Evolutionary conservation across 2,329 filamentous ascomycete genomes (phyloP).

Genomic region (Fusarium sp.): DNA sequence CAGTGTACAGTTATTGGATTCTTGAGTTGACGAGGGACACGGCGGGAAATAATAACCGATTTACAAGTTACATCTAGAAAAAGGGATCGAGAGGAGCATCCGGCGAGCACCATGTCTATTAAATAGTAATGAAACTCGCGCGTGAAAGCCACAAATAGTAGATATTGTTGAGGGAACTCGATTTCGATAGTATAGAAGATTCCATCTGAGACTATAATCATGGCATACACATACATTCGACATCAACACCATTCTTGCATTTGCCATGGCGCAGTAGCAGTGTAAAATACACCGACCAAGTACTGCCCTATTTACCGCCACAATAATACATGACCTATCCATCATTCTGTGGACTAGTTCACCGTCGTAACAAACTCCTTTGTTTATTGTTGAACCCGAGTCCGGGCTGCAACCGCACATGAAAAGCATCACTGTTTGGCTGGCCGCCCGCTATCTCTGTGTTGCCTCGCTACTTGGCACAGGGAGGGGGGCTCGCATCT

Average conservation of each 20-base stretch:
- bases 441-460: slow-evolving; percentile 24
- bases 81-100: background rate
- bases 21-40: no score
- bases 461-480: slow-evolving; percentile 40
- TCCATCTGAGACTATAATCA: background rate
- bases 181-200: background rate
- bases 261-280: no score
- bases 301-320: background rate
- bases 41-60: no score
- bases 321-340: slow-evolving; percentile 1
- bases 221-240: background rate
- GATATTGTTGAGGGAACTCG: background rate
- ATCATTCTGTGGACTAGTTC: slow-evolving; percentile 16
- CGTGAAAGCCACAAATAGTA: background rate
- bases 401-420: slow-evolving; percentile 37
- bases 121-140: background rate
- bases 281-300: no score
- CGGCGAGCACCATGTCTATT: background rate
- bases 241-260: slow-evolving; percentile 18
- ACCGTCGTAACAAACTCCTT: slow-evolving; percentile 38
- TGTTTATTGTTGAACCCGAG: slow-evolving; percentile 33
- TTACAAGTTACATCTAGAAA: background rate
- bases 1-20: background rate
- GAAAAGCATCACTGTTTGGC: slow-evolving; percentile 28
- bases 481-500: slow-evolving; percentile 35